Evolutionary conservation across 2,329 filamentous ascomycete species (phyloP).

Genomic region (Colletotrichum acutatum): DNA sequence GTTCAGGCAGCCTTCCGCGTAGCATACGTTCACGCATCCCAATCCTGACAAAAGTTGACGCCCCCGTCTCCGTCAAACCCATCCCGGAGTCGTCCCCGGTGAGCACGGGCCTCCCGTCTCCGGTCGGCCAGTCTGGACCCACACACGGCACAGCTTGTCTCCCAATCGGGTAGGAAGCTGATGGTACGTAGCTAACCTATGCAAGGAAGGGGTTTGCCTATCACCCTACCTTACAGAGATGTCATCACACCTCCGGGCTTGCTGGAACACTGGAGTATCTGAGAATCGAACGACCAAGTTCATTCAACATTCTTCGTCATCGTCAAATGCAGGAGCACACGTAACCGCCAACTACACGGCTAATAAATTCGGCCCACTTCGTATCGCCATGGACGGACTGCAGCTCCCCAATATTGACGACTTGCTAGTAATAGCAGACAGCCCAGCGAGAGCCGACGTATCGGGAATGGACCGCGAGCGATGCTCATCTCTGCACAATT

Average conservation of each 20-base stretch:
- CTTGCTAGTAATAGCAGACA: background rate
- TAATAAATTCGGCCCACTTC: background rate
- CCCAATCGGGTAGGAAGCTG: background rate
- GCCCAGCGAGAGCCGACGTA: background rate
- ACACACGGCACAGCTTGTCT: background rate
- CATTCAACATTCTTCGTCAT: background rate
- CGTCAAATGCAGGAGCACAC: background rate
- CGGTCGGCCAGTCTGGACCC: background rate
- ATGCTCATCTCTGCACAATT: slow-evolving; percentile 36
- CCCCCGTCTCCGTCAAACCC: background rate
- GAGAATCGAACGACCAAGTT: background rate
- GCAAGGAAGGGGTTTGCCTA: background rate
- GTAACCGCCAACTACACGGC: background rate
- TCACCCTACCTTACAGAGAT: background rate
- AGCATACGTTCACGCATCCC: background rate
- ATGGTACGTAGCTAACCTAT: background rate
- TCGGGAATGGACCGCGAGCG: background rate
- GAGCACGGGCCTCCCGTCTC: background rate
- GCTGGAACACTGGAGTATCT: background rate
- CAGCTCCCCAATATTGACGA: background rate
- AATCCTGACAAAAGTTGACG: background rate
- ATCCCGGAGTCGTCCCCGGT: background rate
- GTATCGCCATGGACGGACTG: background rate
- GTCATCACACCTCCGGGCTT: background rate
- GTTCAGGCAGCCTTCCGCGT: too few species aligned